Evolutionary conservation across 768 basidiomycete species (phyloP), one percentile per base, ranked within the genome.

Genomic region (Pleurotus pulmonarius): DNA sequence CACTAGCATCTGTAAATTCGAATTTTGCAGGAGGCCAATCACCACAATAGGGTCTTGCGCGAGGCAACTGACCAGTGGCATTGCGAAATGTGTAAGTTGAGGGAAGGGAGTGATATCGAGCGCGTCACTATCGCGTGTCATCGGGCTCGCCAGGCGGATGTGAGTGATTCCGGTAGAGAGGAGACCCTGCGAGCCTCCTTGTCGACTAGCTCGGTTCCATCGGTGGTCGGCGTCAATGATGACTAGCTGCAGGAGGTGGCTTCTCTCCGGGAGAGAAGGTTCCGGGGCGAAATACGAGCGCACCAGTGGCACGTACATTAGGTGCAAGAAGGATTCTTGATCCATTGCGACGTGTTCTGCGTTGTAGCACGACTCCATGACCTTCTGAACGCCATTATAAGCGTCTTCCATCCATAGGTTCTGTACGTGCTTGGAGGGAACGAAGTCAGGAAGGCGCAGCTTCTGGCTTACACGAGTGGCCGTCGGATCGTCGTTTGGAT

Each of bases 151-250:
- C 4, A 65, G 44, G 9, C 62, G 58, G 26, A 69, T 59, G 47
- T 64, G 68, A 11, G 65, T 63, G 38, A 67, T 58, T 38, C 60
- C 61, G 0, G 26, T 40, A 39, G 64, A 64, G 15, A 67, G 45
- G 38, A 62, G 63, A 2, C 56, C 60, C 5, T 55, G 52, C 16
- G 45, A 34, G n/a, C 20, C 39, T 24, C n/a, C 49, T 24, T 34
- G 41, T 47, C 44, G 24, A 37, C 25, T 39, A 18, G 57, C 37
- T 2, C 57, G 49, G 9, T 59, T 57, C 65, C 64, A 62, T 5
- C 55, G 39, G 6, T 56, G 13, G 4, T 39, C 46, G 18, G 62
- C 52, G 12, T 62, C 58, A n/a, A 51, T 49, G 46, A 65, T 46
- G 7, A 68, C 48, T 38, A 60, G 58, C 12, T 65, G 55, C 16